Evolutionary conservation across 2,329 filamentous ascomycete genomes (phyloP), one percentile per base, ranked within the genome.

Genomic region (Beauveria medogensis): DNA sequence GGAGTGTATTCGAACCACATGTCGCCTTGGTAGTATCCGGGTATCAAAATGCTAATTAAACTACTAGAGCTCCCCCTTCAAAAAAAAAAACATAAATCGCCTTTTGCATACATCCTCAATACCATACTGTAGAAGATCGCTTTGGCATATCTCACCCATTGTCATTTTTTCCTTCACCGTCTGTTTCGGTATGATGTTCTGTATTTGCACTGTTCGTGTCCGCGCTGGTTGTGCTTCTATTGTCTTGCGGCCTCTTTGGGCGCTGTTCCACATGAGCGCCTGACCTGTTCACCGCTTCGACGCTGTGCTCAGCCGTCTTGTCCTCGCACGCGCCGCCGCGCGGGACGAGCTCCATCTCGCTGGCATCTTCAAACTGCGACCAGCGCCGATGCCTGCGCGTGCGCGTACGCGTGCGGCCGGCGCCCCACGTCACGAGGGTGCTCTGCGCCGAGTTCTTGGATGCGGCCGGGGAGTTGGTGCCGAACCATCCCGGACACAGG

Each of bases 381-480:
- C 48, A 57, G 26, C 41, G 26, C 28, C 46, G 28, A 7, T 20
- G 55, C 55, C 48, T 57, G 44, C 55, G 55, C 44, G 55, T 57
- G 44, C 55, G 55, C 44, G 55, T 50, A 30, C 55, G 55, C 44
- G 44, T 34, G n/a, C 55, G 44, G 10, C 55, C 14, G 22, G 20
- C 43, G 41, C 55, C 55, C 24, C 41, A 57, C 12, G 55, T 57
- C 43, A 40, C 55, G 10, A 57, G 37, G 28, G 43, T 47, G 55
- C 55, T 57, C 55, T 47, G 43, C 18, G 43, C 43, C 26, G 55
- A 57, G 28, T 48, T 44, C 28, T 57, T 48, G 26, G 55, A 57
- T n/a, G 20, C n/a, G n/a, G 6, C 10, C 14, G 55, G 55, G 43
- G 55, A 40, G 44, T 57, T 57, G 43, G 22, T 28, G 28, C 55